Base-by-base conservation (phyloP, 1,284 basidiomycete species). In the Heliocybe sulcata region DNA sequence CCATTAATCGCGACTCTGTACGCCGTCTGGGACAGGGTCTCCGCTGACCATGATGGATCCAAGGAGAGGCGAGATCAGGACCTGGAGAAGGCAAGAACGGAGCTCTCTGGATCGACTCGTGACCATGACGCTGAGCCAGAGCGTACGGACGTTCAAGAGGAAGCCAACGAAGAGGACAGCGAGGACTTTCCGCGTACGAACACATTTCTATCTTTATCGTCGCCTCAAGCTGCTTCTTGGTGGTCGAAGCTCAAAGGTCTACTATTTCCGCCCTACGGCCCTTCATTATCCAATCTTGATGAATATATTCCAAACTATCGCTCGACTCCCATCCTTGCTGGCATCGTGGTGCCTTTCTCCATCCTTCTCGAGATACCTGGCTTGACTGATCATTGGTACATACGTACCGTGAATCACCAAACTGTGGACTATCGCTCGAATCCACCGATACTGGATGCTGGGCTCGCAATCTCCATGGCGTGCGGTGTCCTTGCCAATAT, bases 341-440 rank as follows among this genome's bases (percentile, higher is more conserved):
- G 89, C 8, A 71, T 89, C 16, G 63, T 85, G 31, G 82, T 90
- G 19, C 90, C 90, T 0, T 90, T 92, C 62, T 79, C 82, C 14
- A 90, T 94, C 56, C 74, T 94, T 19, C 75, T 94, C 26, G 89
- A 90, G 63, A 88, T 92, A 47, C 90, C 89, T 0, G 86, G 86
- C 14, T 66, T 91, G 22, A 91, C 87, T 0, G 82, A 74, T 55
- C 69, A 69, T 38, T 89, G 87, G 87, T 87, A 87, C 62, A 77
- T 85, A 54, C 74, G 73, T 27, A 86, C 79, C 0, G 68, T 74
- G n/a, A 68, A 69, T 22, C 69, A 75, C 57, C 51, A 71, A 26
- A 71, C 73, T 3, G 68, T 85, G 2, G 77, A 84, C 31, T 74
- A 68, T 1, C 74, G 71, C 53, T 67, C 67, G 4, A 90, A 91